phyloP scores from a whole-genome alignment of 768 basidiomycete genomes.

The Cubamyces sp. region DNA sequence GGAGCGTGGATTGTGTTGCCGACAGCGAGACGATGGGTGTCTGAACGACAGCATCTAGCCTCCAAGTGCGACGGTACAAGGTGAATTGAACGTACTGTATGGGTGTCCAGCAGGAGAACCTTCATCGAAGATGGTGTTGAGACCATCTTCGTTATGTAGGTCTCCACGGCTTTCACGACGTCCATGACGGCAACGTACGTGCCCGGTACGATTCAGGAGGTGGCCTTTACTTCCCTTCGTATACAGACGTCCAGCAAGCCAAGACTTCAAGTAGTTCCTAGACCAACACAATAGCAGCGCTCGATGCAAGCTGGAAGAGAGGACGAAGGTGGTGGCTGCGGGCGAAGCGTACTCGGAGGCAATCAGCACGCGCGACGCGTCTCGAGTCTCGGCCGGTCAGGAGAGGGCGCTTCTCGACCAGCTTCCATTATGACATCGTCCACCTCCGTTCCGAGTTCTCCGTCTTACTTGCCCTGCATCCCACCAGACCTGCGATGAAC shows the following conservation, averaged over 20 bases:
- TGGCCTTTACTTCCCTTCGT: neutral
- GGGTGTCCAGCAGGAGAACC: conserved; percentile 90
- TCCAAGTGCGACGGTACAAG: neutral
- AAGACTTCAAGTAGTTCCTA: no score
- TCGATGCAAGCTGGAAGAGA: neutral
- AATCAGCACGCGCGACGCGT: conserved; percentile 15
- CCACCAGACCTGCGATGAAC: neutral
- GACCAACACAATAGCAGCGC: no score
- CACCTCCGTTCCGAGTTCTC: neutral
- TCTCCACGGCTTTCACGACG: conserved; percentile 92
- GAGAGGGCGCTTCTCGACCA: conserved; percentile 8
- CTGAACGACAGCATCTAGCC: conserved; percentile 41
- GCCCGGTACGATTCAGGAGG: neutral
- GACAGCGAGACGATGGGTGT: conserved; percentile 96
- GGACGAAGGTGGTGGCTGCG: conserved; percentile 12
- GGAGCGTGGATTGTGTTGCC: conserved; percentile 88
- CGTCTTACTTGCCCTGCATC: neutral
- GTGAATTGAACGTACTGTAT: conserved; percentile 72
- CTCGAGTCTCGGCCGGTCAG: neutral
- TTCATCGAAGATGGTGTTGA: conserved; percentile 90
- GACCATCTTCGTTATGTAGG: conserved; percentile 89
- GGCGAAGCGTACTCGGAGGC: conserved; percentile 7
- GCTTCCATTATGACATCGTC: conserved; percentile 15
- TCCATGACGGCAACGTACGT: conserved; percentile 63
- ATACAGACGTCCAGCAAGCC: neutral